Percentiles rank a stretch among this genome's conserved stretches.
These are phyloP conservation scores for Gossypium mustelinum DNA, from an alignment of 345 rosid genomes.

Conservation along the genomic window DNA sequence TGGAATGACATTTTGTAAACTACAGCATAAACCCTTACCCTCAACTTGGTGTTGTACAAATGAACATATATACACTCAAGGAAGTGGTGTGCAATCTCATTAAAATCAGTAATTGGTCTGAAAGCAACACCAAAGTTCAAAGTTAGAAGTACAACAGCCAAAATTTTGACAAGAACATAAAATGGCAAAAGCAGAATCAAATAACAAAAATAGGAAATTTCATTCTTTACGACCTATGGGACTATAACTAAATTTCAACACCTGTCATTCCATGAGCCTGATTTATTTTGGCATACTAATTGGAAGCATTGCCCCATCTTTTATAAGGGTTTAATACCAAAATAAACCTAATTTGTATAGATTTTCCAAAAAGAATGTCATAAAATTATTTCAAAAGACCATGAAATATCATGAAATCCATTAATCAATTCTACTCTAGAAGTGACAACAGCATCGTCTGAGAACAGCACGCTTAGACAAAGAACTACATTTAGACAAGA, in stretches of 20 bases:
- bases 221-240: neutral
- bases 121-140: slow-evolving; percentile 19
- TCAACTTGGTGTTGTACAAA: slow-evolving; percentile 60
- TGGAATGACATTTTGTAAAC: neutral
- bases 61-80: slow-evolving; percentile 88
- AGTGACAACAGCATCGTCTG: neutral
- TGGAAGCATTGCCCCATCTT: neutral
- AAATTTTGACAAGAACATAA: neutral
- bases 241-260: neutral
- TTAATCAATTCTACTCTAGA: neutral
- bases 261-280: neutral
- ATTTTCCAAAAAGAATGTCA: neutral
- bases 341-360: neutral
- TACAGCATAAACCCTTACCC: slow-evolving; percentile 48
- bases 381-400: neutral
- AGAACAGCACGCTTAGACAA: neutral
- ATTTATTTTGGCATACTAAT: neutral
- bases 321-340: neutral
- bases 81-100: slow-evolving; percentile 80
- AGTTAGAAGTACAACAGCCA: slow-evolving; percentile 4
- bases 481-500: neutral
- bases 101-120: slow-evolving; percentile 88
- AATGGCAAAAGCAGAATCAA: neutral
- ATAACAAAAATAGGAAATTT: neutral
- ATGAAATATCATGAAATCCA: neutral